Evolutionary conservation across 202 grass and related monocot species (phyloP).

Genomic region (Tripidium arundinaceum): DNA sequence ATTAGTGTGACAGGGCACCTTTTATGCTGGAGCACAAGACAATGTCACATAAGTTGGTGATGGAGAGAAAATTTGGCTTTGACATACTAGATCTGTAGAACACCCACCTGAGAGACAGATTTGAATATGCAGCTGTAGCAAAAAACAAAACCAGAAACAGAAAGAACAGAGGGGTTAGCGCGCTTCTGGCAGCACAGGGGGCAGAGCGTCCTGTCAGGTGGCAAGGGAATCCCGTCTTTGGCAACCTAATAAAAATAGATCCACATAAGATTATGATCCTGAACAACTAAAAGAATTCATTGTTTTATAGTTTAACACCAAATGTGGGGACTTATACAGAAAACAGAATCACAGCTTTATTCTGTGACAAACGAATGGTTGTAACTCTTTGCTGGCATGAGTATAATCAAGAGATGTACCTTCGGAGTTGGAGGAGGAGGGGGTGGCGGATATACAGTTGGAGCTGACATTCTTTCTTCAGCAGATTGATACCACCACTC

Average conservation of each 20-base stretch:
- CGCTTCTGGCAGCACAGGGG: slow-evolving; percentile 89
- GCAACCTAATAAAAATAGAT: slow-evolving; percentile 53
- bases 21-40: slow-evolving; percentile 62
- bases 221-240: slow-evolving; percentile 80
- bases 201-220: slow-evolving; percentile 57
- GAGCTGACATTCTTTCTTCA: no score
- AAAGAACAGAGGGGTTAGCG: slow-evolving; percentile 75
- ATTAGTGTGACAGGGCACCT: slow-evolving; percentile 77
- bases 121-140: slow-evolving; percentile 98
- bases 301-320: no score
- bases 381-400: no score
- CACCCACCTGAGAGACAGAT: slow-evolving; percentile 73
- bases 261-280: slow-evolving; percentile 16
- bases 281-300: no score
- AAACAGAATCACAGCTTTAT: no score
- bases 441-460: no score
- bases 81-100: neutral
- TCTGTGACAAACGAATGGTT: no score
- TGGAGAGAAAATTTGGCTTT: neutral
- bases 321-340: no score
- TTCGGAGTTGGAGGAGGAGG: no score
- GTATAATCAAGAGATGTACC: no score
- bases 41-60: neutral
- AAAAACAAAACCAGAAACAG: slow-evolving; percentile 98
- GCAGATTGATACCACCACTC: no score